Evolutionary conservation across 352 stramenopile genomes (phyloP), one percentile per base, ranked within the genome.

Genomic region (Phytophthora podocarpi): DNA sequence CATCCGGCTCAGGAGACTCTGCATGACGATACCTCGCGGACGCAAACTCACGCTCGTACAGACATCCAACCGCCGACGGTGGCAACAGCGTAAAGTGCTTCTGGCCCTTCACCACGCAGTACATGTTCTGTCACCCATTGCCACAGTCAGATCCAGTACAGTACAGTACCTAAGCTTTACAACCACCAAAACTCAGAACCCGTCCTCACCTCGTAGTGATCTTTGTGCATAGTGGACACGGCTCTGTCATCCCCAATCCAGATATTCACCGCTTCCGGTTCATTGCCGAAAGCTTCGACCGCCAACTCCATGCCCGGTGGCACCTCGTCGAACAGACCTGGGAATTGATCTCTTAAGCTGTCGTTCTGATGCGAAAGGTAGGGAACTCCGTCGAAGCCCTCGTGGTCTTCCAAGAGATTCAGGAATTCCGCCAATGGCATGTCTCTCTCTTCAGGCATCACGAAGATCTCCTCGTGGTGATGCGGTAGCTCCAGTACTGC

Each of bases 211-310:
- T 99, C 96, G 56, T 98, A 99, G 66, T 98, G 91, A 72, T 99
- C 97, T 65, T 99, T 99, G 81, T 99, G 97, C 84, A 98, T 94
- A 7, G 91, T 94, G 0, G 97, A 99, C 28, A 98, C 80, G 0
- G 95, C 90, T 56, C 84, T 74, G 54, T 98, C 92, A 67, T 99
- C 96, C 6, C 97, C 97, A 59, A 99, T 98, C 97, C 97, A 99
- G 51, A 99, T 84, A 82, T 99, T 99, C 10, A 99, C 83, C 1
- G 87, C 87, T 61, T 95, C 87, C 1, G 87, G 84, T 15, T 87
- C 72, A 40, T 93, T 93, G 5, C 83, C 87, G 31, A 96, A 94
- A 11, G 80, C 75, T 47, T 91, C 76, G 6, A 84, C 64, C 0
- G 76, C 81, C 15, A 94, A 62, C 11, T 66, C 53, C 16, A 94